These are phyloP conservation scores for Dactylonectria estremocensis DNA, from an alignment of 2,329 filamentous ascomycete genomes.

Conservation along the genomic window DNA sequence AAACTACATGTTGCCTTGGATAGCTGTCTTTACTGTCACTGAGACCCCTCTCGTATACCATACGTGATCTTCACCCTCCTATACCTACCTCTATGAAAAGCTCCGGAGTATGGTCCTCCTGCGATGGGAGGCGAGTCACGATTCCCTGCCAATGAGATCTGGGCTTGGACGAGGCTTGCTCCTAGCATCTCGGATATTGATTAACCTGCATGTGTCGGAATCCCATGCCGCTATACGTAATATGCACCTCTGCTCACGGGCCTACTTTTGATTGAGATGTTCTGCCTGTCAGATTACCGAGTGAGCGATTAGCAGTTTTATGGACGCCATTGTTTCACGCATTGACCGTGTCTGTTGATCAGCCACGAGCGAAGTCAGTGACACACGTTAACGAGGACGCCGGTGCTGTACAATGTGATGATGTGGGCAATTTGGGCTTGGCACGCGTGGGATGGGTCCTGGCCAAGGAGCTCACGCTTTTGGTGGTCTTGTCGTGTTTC, in stretches of 20 bases:
- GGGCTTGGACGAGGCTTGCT: too few relatives aligned
- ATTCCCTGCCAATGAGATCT: too few relatives aligned
- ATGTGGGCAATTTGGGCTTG: constrained; percentile 30
- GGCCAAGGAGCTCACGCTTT: constrained; percentile 9
- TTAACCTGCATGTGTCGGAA: too few relatives aligned
- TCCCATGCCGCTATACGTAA: not conserved
- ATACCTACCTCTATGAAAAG: too few relatives aligned
- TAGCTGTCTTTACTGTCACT: too few relatives aligned
- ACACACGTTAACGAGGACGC: not conserved
- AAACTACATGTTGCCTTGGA: too few relatives aligned
- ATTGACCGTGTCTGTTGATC: constrained; percentile 2
- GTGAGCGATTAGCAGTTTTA: not conserved
- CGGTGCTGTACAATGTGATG: not conserved
- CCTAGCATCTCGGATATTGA: too few relatives aligned
- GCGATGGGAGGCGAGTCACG: too few relatives aligned
- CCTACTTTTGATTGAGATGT: constrained; percentile 4
- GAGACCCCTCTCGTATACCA: too few relatives aligned
- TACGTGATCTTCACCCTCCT: too few relatives aligned
- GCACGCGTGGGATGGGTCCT: constrained; percentile 38
- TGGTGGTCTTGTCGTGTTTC: too few relatives aligned
- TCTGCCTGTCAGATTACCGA: constrained; percentile 13
- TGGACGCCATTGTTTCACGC: constrained; percentile 10
- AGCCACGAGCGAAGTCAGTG: constrained; percentile 10
- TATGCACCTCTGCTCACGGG: not conserved
- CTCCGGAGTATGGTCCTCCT: too few relatives aligned